Percentiles rank a stretch among this genome's conserved stretches.
Evolutionary conservation across 805 yeast genomes (phyloP).

Genomic region (Starmera dryadoides): DNA sequence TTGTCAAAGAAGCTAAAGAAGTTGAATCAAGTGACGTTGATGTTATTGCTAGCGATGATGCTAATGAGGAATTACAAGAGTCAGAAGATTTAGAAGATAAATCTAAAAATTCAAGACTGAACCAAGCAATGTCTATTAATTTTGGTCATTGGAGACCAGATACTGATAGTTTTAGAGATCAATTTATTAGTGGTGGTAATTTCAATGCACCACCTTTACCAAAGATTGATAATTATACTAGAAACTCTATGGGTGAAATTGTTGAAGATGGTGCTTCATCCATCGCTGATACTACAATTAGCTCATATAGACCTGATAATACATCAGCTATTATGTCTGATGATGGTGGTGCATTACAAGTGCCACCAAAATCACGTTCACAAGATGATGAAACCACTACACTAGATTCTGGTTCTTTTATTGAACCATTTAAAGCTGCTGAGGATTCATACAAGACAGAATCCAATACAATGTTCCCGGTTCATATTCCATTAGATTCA

Average conservation of each 20-base stretch:
- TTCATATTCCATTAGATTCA: constrained; percentile 17
- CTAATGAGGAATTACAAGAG: background rate
- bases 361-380: background rate
- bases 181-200: constrained; percentile 35
- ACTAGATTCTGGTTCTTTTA: background rate
- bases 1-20: constrained; percentile 2
- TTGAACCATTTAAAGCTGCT: background rate
- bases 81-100: background rate
- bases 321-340: too few species aligned
- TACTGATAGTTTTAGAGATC: constrained; percentile 41
- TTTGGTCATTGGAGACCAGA: constrained; percentile 57
- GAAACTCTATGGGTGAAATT: constrained; percentile 21
- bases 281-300: constrained; percentile 3
- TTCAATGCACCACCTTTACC: constrained; percentile 25
- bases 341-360: background rate
- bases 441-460: constrained; percentile 15
- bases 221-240: constrained; percentile 22
- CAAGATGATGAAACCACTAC: background rate
- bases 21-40: constrained; percentile 1
- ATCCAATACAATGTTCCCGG: constrained; percentile 14
- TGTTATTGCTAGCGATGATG: background rate
- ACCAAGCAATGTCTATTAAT: constrained; percentile 27
- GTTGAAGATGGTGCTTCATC: constrained; percentile 15
- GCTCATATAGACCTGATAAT: too few species aligned
- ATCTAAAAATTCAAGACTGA: constrained; percentile 2